Conservation (phyloP, 2,329 filamentous ascomycete species). For the Xylariaceae sp. region DNA sequence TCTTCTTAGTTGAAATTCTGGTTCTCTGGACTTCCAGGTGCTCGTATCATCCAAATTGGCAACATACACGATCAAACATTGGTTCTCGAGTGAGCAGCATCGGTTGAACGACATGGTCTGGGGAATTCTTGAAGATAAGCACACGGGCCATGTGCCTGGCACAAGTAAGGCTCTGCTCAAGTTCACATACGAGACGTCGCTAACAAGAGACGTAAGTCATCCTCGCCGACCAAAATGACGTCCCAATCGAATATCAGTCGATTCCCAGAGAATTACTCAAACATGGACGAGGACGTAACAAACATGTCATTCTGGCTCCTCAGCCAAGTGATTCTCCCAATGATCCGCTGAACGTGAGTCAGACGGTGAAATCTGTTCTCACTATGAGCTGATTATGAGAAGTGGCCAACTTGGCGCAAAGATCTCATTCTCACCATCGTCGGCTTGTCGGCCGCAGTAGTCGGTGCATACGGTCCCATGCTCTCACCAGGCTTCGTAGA, state of each 20-base stretch:
- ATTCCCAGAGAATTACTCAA: constrained; percentile 40
- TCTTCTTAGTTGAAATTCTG: too few relatives aligned
- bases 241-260: constrained; percentile 42
- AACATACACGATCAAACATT: too few relatives aligned
- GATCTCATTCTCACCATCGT: constrained; percentile 36
- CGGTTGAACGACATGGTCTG: constrained; percentile 40
- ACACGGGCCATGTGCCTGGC: constrained; percentile 44
- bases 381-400: constrained; percentile 29
- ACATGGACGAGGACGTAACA: constrained; percentile 33
- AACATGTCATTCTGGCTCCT: constrained; percentile 37
- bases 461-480: constrained; percentile 34
- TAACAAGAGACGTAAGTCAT: constrained; percentile 32
- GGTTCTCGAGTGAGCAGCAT: too few relatives aligned
- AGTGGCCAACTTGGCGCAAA: constrained; percentile 41
- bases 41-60: too few relatives aligned
- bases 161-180: constrained; percentile 34
- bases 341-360: constrained; percentile 43
- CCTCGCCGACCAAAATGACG: constrained; percentile 42
- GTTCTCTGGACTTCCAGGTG: too few relatives aligned
- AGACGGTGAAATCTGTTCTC: background rate
- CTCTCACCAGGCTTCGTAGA: constrained; percentile 35
- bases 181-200: background rate
- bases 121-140: constrained; percentile 43
- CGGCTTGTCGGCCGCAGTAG: constrained; percentile 33
- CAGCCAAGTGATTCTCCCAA: constrained; percentile 47